Base-by-base conservation (phyloP, 1,284 basidiomycete genomes). In the Leccinum pallidistipes region DNA sequence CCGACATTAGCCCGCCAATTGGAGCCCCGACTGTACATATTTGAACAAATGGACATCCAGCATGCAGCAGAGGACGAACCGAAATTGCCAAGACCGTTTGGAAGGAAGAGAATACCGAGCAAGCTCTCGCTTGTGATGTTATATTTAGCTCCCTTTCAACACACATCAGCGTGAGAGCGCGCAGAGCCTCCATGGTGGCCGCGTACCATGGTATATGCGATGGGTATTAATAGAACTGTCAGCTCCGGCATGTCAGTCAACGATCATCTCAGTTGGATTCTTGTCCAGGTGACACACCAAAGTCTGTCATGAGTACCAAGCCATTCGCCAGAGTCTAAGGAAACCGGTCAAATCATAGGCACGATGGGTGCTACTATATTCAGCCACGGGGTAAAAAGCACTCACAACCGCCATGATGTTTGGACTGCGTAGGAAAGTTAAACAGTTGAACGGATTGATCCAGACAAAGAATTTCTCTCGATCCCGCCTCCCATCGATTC, bases 21-120 rank as follows among this genome's bases (percentile, higher is more conserved):
- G 82, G 79, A 0, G 83, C 79, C 1, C 86, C 86, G 36, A 84
- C 82, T 84, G 49, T 51, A 51, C 16, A 51, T n/a, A 14, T 21
- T 21, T 29, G 9, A 51, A n/a, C 14, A n/a, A 51, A 9, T 16
- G 24, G 49, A 29, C 49, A 12, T 8, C 21, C 24, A 58, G 1
- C 31, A 56, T 24, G 2, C 10, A 49, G 27, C 32, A 58, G 16
- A 27, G 57, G 31, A 58, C 49, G 3, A 34, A 86, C 83, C 68
- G 55, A 87, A 78, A 66, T 88, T 90, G 1, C 88, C 88, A 3
- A 83, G 38, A 1, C 89, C 88, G 5, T 74, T 77, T 0, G 85
- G 82, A 14, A 88, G 76, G 73, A 86, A 89, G 62, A 86, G 80
- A 1, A 79, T 78, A 4, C 89, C 88, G 14, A 88, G 76, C 24